Percentiles rank a stretch among this genome's conserved stretches.
These are phyloP conservation scores for Eurotiales sp. DNA, from an alignment of 2,329 filamentous ascomycete genomes.

Conservation along the genomic window DNA sequence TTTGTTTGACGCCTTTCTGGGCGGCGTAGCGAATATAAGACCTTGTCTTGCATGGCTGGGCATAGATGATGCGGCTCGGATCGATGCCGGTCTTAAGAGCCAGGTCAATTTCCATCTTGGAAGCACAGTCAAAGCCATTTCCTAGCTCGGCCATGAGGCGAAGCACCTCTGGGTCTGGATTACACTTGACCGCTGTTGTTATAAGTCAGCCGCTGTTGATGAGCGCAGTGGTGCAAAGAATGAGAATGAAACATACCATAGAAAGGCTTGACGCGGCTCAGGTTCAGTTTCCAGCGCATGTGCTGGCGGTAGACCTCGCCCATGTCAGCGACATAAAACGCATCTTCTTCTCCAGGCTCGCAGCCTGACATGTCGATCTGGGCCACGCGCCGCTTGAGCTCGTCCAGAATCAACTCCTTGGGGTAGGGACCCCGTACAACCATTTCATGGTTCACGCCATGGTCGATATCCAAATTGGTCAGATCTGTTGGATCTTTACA, in stretches of 20 bases:
- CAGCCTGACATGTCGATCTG: slow-evolving; percentile 82
- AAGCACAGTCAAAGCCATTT: slow-evolving; percentile 96
- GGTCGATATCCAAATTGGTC: slow-evolving; percentile 35
- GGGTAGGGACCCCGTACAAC: slow-evolving; percentile 48
- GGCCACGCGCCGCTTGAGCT: slow-evolving; percentile 80
- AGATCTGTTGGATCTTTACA: slow-evolving; percentile 27
- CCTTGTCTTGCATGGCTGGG: slow-evolving; percentile 99
- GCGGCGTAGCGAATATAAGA: slow-evolving; percentile 92
- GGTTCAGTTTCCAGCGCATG: slow-evolving; percentile 92
- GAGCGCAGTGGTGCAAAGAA: too few species aligned
- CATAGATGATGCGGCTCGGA: slow-evolving; percentile 93
- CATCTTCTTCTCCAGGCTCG: slow-evolving; percentile 89
- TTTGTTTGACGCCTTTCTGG: slow-evolving; percentile 82
- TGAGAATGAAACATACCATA: slow-evolving; percentile 65
- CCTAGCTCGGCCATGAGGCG: slow-evolving; percentile 83
- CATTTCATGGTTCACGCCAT: slow-evolving; percentile 44
- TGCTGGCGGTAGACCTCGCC: slow-evolving; percentile 99
- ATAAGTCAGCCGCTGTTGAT: slow-evolving; percentile 10
- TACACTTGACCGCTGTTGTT: slow-evolving; percentile 86
- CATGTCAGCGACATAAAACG: slow-evolving; percentile 97
- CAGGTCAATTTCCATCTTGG: slow-evolving; percentile 94
- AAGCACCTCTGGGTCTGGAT: slow-evolving; percentile 86
- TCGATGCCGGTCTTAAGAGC: slow-evolving; percentile 78
- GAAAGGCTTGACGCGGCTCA: slow-evolving; percentile 90
- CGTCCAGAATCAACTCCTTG: slow-evolving; percentile 80